These are phyloP conservation scores for Kazachstania taianensis DNA, from an alignment of 805 yeast species.

Conservation along the genomic window DNA sequence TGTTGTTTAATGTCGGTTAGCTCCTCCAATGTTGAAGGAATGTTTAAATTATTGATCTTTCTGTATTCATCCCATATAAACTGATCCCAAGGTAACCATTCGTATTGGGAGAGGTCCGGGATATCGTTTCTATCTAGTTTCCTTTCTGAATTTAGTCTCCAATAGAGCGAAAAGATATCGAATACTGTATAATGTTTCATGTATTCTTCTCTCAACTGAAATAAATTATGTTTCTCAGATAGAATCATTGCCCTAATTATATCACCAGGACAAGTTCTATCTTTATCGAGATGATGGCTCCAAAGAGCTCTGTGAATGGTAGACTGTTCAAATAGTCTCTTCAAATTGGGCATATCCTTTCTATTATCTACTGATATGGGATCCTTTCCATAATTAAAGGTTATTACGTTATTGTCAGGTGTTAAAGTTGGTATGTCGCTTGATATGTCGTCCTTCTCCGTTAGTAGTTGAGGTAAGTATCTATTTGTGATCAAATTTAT, in stretches of 20 bases:
- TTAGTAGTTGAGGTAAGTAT: no score
- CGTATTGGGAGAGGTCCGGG: neutral
- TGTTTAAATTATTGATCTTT: conserved; percentile 5
- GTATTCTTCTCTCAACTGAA: conserved; percentile 16
- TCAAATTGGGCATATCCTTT: no score
- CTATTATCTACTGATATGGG: no score
- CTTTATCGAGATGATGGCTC: conserved; percentile 6
- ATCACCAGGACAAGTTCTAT: conserved; percentile 18
- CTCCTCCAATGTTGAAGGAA: conserved; percentile 8
- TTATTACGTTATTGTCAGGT: no score
- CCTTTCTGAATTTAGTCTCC: conserved; percentile 4
- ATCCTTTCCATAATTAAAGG: no score
- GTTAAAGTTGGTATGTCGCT: no score
- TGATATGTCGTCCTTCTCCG: no score
- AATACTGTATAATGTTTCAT: conserved; percentile 16
- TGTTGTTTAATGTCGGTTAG: conserved; percentile 8
- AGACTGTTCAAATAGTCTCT: conserved; percentile 3
- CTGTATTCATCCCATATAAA: conserved; percentile 12
- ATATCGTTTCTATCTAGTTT: neutral
- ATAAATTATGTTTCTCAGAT: conserved; percentile 7
- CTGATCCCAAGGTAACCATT: conserved; percentile 13
- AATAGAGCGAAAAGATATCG: conserved; percentile 11
- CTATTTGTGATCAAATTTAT: no score
- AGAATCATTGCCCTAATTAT: conserved; percentile 15
- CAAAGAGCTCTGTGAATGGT: conserved; percentile 8